A percentile compares a stretch with the other conserved stretches of the same genome.
These are phyloP conservation scores for Parastagonospora avenae DNA, from an alignment of 2,329 filamentous ascomycete species.

Conservation along the genomic window DNA sequence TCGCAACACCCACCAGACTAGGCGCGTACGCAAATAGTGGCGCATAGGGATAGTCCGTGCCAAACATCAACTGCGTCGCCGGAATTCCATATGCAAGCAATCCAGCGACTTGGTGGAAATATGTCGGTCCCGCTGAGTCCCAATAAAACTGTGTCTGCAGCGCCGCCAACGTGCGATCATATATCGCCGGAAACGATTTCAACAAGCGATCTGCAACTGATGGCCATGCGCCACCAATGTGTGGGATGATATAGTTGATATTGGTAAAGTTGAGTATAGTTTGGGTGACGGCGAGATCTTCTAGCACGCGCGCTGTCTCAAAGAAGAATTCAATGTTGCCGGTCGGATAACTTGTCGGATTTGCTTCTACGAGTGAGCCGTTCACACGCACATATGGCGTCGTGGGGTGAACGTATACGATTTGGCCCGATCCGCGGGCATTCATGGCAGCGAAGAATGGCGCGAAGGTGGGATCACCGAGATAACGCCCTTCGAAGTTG, in stretches of 20 bases:
- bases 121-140: slow-evolving; percentile 12
- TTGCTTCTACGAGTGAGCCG: neutral
- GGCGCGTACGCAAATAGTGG: slow-evolving; percentile 4
- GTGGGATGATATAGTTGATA: slow-evolving; percentile 12
- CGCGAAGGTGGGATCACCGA: slow-evolving; percentile 1
- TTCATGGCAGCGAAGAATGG: slow-evolving; percentile 11
- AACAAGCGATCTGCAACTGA: slow-evolving; percentile 6
- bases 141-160: slow-evolving; percentile 7
- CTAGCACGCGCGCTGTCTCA: slow-evolving; percentile 13
- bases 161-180: neutral
- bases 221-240: slow-evolving; percentile 11
- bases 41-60: slow-evolving; percentile 10
- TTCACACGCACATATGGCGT: slow-evolving; percentile 3
- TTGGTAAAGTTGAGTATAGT: slow-evolving; percentile 10
- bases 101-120: slow-evolving; percentile 6
- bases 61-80: slow-evolving; percentile 5
- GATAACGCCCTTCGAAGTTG: slow-evolving; percentile 11
- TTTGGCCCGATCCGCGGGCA: neutral
- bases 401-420: slow-evolving; percentile 11
- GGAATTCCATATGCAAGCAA: slow-evolving; percentile 10
- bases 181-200: slow-evolving; percentile 2
- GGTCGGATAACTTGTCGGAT: slow-evolving; percentile 3
- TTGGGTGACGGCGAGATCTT: slow-evolving; percentile 6
- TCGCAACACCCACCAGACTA: slow-evolving; percentile 2
- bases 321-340: slow-evolving; percentile 17